Conservation (phyloP, 306 rosid species). For the Vigna unguiculata region DNA sequence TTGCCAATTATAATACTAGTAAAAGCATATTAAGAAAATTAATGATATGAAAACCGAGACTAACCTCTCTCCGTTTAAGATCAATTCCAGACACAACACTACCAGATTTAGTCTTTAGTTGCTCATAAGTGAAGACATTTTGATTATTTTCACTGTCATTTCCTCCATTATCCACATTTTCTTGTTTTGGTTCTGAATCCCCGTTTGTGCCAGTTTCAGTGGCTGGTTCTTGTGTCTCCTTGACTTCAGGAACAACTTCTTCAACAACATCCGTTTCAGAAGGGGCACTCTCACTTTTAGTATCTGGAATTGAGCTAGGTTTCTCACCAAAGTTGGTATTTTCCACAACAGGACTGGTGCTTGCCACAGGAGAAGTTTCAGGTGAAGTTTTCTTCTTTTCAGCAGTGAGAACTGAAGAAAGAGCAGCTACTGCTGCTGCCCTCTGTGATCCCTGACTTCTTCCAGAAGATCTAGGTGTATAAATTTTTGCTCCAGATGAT, state of each 20-base stretch:
- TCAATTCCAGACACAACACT: constrained; percentile 87
- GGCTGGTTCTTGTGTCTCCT: constrained; percentile 64
- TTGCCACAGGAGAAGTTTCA: constrained; percentile 74
- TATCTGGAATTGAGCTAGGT: constrained; percentile 46
- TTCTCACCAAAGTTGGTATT: constrained; percentile 62
- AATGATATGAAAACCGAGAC: constrained; percentile 41
- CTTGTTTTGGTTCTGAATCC: constrained; percentile 69
- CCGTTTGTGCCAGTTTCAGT: constrained; percentile 58
- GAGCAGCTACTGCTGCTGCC: constrained; percentile 99
- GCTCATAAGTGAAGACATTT: constrained; percentile 73
- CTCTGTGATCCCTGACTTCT: constrained; percentile 87
- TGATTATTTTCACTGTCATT: constrained; percentile 53
- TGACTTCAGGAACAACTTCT: constrained; percentile 65
- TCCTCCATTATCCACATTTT: constrained; percentile 53
- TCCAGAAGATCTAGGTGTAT: constrained; percentile 61
- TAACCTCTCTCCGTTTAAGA: constrained; percentile 90
- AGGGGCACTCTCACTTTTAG: constrained; percentile 60
- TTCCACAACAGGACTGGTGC: constrained; percentile 70
- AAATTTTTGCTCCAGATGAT: constrained; percentile 55
- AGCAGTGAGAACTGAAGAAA: constrained; percentile 90
- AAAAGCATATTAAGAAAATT: constrained; percentile 31
- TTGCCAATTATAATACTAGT: neutral
- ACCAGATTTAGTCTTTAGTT: constrained; percentile 83
- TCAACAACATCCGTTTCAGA: constrained; percentile 67
- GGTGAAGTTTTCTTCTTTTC: constrained; percentile 76